Evolutionary conservation across 257 asterid genomes (phyloP).

Genomic region (Voacanga thouarsii): DNA sequence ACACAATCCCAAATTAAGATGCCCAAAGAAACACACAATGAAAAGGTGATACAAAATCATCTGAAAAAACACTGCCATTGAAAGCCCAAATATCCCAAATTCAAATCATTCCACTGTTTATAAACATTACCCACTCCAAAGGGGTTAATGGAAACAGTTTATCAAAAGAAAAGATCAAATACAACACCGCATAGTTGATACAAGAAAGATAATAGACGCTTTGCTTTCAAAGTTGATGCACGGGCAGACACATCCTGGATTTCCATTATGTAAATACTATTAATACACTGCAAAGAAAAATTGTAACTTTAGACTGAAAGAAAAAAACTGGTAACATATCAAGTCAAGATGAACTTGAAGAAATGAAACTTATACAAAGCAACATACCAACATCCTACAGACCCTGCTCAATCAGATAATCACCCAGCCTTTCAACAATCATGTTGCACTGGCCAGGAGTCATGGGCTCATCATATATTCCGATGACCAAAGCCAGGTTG

Average conservation of each 20-base stretch:
- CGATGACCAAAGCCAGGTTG: constrained; percentile 35
- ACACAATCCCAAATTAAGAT: background rate
- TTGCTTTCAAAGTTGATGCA: constrained; percentile 20
- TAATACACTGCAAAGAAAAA: constrained; percentile 16
- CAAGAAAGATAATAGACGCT: constrained; percentile 16
- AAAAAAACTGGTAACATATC: background rate
- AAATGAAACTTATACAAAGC: background rate
- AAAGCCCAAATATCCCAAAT: constrained; percentile 12
- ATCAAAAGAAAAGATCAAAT: constrained; percentile 1
- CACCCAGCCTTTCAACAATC: constrained; percentile 46
- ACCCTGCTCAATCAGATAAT: constrained; percentile 33
- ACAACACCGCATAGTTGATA: constrained; percentile 3
- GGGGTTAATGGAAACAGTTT: constrained; percentile 3
- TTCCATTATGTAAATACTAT: constrained; percentile 8
- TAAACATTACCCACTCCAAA: constrained; percentile 12
- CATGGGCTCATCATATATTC: constrained; percentile 44
- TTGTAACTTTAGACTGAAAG: constrained; percentile 2
- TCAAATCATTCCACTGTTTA: constrained; percentile 12
- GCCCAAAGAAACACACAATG: background rate
- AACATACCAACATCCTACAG: constrained; percentile 23
- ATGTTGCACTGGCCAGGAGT: constrained; percentile 44
- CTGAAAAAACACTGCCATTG: background rate
- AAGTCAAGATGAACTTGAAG: background rate
- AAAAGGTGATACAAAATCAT: background rate
- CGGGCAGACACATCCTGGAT: constrained; percentile 14